Base-by-base conservation (phyloP, 768 basidiomycete species). In the Mycena rebaudengoi region DNA sequence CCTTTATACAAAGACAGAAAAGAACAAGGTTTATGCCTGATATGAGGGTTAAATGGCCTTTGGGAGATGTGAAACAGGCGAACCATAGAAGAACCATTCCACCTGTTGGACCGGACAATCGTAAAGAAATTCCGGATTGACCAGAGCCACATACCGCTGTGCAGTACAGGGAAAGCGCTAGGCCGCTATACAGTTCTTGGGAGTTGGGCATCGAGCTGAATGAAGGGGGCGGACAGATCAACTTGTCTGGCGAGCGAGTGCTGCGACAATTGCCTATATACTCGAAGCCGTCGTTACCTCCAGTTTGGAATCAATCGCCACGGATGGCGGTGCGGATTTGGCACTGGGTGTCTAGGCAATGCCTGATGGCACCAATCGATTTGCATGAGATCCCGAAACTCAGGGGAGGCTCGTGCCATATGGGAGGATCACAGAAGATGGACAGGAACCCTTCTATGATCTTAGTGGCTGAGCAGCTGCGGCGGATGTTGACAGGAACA, bases 11-110 rank as follows among this genome's bases (percentile, higher is more conserved):
- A 16, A 74, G 63, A 45, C 57, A 60, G 67, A 77, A 79, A 8
- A 79, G 65, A 25, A 77, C 65, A 37, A 69, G 55, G 49, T 79
- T 71, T 5, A 76, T 68, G 20, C 78, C 78, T 79, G 44, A 21
- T 13, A 4, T 41, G 21, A 7, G 11, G 18, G 26, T 33, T 14
- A 39, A 21, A 46, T 18, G 25, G 23, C 20, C 14, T 21, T n/a
- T 25, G 28, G 29, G 16, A 23, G 18, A 20, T 8, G 21, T 16
- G 33, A 44, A n/a, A 20, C 3, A 7, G 37, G 39, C 69, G 20
- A 45, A 74, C 75, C 76, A 30, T 76, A 77, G 1, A 76, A 64
- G n/a, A 75, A 60, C 39, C 67, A 64, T 58, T 77, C 75, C 16
- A 67, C 70, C 75, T 77, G 25, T 6, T 26, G n/a, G 21, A 16